Conservation (phyloP, 352 stramenopile genomes). For the Lagenidium giganteum region DNA sequence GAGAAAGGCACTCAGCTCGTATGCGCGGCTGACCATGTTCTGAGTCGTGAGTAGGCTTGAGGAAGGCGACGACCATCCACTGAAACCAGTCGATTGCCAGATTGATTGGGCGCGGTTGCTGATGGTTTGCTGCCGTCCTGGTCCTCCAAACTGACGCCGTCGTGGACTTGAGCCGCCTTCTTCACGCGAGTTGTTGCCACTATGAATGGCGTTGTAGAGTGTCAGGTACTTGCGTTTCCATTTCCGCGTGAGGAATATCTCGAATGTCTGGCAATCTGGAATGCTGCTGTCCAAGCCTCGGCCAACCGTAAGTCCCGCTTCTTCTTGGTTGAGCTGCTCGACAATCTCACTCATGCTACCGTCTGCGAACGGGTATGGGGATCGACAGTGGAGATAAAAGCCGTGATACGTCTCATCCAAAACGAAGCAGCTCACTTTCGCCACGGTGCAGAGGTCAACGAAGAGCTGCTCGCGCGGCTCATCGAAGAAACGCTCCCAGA, state of each 20-base stretch:
- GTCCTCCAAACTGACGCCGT: background rate
- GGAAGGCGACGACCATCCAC: too few relatives aligned
- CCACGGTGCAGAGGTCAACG: slow-evolving; percentile 93
- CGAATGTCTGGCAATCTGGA: slow-evolving; percentile 87
- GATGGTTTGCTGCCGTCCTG: background rate
- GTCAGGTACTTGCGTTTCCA: slow-evolving; percentile 83
- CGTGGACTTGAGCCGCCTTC: slow-evolving; percentile 12
- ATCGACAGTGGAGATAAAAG: slow-evolving; percentile 94
- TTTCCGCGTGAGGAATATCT: slow-evolving; percentile 87
- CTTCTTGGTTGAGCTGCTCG: slow-evolving; percentile 89
- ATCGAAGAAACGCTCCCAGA: slow-evolving; percentile 77
- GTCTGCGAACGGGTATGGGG: slow-evolving; percentile 90
- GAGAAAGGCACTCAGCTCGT: slow-evolving; percentile 67
- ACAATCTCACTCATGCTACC: slow-evolving; percentile 90
- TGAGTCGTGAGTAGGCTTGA: slow-evolving; percentile 22
- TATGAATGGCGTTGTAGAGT: slow-evolving; percentile 37
- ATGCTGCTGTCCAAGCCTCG: slow-evolving; percentile 78
- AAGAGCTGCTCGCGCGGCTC: slow-evolving; percentile 78
- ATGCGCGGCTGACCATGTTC: slow-evolving; percentile 43
- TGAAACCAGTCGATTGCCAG: slow-evolving; percentile 4
- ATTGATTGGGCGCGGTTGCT: background rate
- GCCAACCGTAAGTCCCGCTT: slow-evolving; percentile 76
- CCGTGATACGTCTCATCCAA: slow-evolving; percentile 91
- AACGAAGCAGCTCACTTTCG: slow-evolving; percentile 90
- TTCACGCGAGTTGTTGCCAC: slow-evolving; percentile 8